Percentiles rank a stretch among this genome's conserved stretches.
Evolutionary conservation across 2,329 filamentous ascomycete genomes (phyloP).

Genomic region (Pseudogymnoascus pannorum): DNA sequence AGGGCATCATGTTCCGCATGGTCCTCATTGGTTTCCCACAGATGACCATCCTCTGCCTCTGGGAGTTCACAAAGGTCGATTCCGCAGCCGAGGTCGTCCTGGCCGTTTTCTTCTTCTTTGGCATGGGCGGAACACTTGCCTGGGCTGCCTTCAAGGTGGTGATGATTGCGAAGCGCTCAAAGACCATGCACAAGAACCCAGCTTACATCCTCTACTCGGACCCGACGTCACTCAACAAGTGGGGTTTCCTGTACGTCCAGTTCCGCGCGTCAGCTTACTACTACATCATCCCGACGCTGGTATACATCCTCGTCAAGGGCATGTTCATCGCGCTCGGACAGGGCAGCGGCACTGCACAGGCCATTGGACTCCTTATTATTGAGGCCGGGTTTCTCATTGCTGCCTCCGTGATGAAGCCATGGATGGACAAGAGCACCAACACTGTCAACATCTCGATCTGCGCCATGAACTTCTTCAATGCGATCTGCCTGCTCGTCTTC

Average conservation of each 20-base stretch:
- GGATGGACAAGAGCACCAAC: constrained; percentile 99
- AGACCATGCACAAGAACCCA: constrained; percentile 88
- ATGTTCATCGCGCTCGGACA: constrained; percentile 84
- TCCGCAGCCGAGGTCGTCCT: constrained; percentile 80
- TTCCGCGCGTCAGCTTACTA: constrained; percentile 95
- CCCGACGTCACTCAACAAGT: constrained; percentile 89
- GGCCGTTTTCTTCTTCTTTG: constrained; percentile 81
- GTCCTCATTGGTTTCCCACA: constrained; percentile 87
- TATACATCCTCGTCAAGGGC: constrained; percentile 77
- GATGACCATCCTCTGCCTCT: constrained; percentile 82
- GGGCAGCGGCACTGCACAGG: constrained; percentile 62
- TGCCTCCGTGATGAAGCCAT: constrained; percentile 75
- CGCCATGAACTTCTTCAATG: constrained; percentile 83
- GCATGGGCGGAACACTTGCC: constrained; percentile 66
- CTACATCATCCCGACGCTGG: constrained; percentile 75
- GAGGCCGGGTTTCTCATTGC: constrained; percentile 72
- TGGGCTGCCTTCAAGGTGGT: constrained; percentile 92
- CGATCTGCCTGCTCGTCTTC: constrained; percentile 84
- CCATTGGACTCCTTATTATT: constrained; percentile 73
- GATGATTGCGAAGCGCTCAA: constrained; percentile 77
- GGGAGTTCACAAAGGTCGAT: constrained; percentile 84
- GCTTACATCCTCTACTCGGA: constrained; percentile 97
- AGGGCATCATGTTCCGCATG: constrained; percentile 87
- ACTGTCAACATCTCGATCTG: constrained; percentile 92
- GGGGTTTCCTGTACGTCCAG: constrained; percentile 96